Conservation (phyloP, 2,329 filamentous ascomycete species). For the Aspergillus sp. region DNA sequence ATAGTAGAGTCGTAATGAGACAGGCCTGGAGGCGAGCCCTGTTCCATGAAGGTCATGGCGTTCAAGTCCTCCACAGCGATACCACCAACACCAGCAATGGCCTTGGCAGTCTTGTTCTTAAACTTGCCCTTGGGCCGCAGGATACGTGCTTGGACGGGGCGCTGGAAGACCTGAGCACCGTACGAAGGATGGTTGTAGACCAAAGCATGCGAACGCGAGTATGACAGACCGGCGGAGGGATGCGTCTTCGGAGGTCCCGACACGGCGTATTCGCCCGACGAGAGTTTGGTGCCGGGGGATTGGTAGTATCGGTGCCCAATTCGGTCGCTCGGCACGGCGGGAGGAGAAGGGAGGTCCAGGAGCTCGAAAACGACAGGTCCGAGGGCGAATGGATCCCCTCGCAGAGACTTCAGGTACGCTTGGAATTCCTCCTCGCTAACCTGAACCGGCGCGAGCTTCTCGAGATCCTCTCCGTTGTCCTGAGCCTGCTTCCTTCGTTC, state of each 20-base stretch:
- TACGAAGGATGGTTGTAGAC: slow-evolving; percentile 60
- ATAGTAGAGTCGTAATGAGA: slow-evolving; percentile 44
- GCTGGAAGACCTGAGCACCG: slow-evolving; percentile 55
- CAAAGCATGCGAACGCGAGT: slow-evolving; percentile 56
- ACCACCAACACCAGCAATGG: slow-evolving; percentile 42
- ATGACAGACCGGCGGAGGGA: slow-evolving; percentile 64
- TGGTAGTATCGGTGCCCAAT: slow-evolving; percentile 36
- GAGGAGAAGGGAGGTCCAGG: slow-evolving; percentile 55
- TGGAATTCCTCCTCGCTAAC: slow-evolving; percentile 48
- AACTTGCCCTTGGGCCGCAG: slow-evolving; percentile 48
- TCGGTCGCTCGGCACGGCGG: slow-evolving; percentile 36
- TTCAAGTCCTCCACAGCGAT: slow-evolving; percentile 41
- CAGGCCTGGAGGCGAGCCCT: slow-evolving; percentile 42
- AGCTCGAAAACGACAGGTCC: slow-evolving; percentile 55
- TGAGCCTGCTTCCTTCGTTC: slow-evolving; percentile 39
- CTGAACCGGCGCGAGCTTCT: slow-evolving; percentile 26
- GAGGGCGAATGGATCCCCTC: slow-evolving; percentile 46
- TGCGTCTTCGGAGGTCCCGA: slow-evolving; percentile 61
- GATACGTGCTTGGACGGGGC: slow-evolving; percentile 59
- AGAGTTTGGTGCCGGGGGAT: slow-evolving; percentile 34
- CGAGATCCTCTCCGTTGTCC: slow-evolving; percentile 40
- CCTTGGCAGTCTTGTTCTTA: slow-evolving; percentile 32
- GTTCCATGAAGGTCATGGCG: slow-evolving; percentile 32
- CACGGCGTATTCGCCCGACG: slow-evolving; percentile 44
- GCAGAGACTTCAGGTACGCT: slow-evolving; percentile 46